Base-by-base conservation (phyloP, 805 yeast genomes). In the Starmerella gropengiesseri region DNA sequence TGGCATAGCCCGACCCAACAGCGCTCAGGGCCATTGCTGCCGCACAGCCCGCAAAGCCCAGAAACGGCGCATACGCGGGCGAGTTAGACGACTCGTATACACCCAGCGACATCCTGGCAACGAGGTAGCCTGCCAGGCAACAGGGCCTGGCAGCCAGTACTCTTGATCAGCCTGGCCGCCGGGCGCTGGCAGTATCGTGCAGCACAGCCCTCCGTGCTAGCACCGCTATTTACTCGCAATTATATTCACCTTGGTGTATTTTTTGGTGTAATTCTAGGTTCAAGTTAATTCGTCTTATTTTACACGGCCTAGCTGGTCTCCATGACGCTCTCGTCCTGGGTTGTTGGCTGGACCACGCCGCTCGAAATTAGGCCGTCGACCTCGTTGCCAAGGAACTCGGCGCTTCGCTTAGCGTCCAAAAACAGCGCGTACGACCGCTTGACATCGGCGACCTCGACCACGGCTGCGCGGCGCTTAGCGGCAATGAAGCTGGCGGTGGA, bases 1-100 rank as follows among this genome's bases (percentile, higher is more conserved):
- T 89, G 45, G 98, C 99, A 53, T 86, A 79, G 48, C 97, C 97
- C 4, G 99, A 97, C 49, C 99, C 99, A n/a, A 89, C 79, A 59
- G 95, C 84, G 45, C 93, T 79, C 46, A 89, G 68, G 19, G 84
- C 74, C 83, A 85, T 83, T 39, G 95, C 94, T 36, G 85, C 79
- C 6, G 91, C 85, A 66, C 97, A 87, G 36, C 73, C 98, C 30
- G 96, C 95, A 64, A 89, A 86, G 31, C 98, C 98, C 60, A 91
- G 78, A 63, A 91, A 91, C 47, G 98, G 97, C 13, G 98, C 96
- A 64, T 81, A 91, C 23, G 77, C 77, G 37, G 98, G 97, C 26
- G 86, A 73, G 58, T 75, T 81, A 61, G 81, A 89, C 55, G 69
- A 20, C 35, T 33, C 41, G 31, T 72, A 37, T 9, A 31, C 27